A percentile compares a stretch with the other conserved stretches of the same genome.
These are phyloP conservation scores for Penicillium sp. DNA, from an alignment of 2,329 filamentous ascomycete genomes.

Conservation along the genomic window DNA sequence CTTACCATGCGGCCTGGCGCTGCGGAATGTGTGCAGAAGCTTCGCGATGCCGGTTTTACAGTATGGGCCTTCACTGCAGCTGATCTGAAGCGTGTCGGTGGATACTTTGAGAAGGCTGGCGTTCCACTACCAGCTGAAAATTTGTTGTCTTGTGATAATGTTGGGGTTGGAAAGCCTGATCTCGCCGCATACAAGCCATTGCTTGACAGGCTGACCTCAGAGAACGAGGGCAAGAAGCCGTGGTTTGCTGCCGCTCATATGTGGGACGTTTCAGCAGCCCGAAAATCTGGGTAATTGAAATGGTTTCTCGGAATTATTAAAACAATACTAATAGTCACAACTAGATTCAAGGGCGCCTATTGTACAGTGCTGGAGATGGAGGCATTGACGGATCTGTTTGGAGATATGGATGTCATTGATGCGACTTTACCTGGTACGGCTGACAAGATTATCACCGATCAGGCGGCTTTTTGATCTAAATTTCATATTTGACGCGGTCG, in stretches of 20 bases:
- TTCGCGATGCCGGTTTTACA: conserved; percentile 32
- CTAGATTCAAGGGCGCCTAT: conserved; percentile 28
- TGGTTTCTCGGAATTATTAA: too few species aligned
- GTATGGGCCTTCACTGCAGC: conserved; percentile 31
- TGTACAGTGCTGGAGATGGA: conserved; percentile 26
- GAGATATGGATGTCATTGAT: conserved; percentile 31
- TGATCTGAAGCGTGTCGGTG: conserved; percentile 24
- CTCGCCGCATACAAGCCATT: conserved; percentile 24
- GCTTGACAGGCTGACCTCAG: conserved; percentile 17
- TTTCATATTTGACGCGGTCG: too few species aligned
- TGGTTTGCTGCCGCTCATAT: conserved; percentile 34
- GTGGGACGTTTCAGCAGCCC: conserved; percentile 31
- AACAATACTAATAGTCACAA: background rate
- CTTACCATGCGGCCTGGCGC: conserved; percentile 36
- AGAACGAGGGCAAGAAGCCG: conserved; percentile 18
- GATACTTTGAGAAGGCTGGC: conserved; percentile 26
- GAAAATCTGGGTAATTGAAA: conserved; percentile 23
- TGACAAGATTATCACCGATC: conserved; percentile 27
- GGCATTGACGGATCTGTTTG: conserved; percentile 24
- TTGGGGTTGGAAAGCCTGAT: conserved; percentile 30
- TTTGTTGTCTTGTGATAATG: conserved; percentile 26
- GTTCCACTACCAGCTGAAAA: conserved; percentile 25
- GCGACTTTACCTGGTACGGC: conserved; percentile 27
- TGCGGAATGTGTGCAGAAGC: conserved; percentile 37
- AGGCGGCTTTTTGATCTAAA: conserved; percentile 4